Base-by-base conservation (phyloP, 2,329 filamentous ascomycete species). In the Penicillium sp. region DNA sequence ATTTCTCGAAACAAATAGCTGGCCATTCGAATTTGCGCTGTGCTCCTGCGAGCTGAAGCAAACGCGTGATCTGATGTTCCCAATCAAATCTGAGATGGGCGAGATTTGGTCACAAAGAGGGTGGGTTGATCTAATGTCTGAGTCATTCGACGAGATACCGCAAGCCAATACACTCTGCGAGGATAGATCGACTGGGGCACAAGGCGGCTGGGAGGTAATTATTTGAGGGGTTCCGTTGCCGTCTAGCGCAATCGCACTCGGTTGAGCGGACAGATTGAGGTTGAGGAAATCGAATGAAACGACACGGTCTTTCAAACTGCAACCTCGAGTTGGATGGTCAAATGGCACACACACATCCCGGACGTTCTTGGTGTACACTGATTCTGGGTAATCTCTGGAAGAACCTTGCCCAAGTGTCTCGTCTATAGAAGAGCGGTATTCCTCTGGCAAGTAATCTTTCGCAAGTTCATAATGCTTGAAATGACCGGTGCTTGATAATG, bases 251-350 rank as follows among this genome's bases (percentile, higher is more conserved):
- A 87, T 70, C 24, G 82, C 75, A 56, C 77, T 79, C 40, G 83
- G 79, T 39, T 80, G 79, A n/a, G 73, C 69, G 4, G 75, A 73
- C 13, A 71, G 71, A 34, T 73, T 76, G 42, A 78, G 67, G 44
- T 79, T 78, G 54, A 85, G 76, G 68, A 85, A 87, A 60, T 87
- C 85, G 61, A 86, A 87, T 0, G 83, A 82, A 14, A 86, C 80
- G 16, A 85, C 71, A 16, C 80, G 75, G 27, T 77, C 70, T 14
- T 77, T 77, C 36, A 80, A 77, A n/a, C 74, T 70, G 40, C 74
- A 72, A 1, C 72, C 72, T 31, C 77, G 71, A 14, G 73, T 67
- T 11, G 74, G 71, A 47, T 80, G 75, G 53, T 81, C 75, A 60
- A 71, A 79, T 1, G 82, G 79, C 52, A 64, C 66, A 40, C 69